Evolutionary conservation across 345 rosid species (phyloP).

Genomic region (Hypericum perforatum): DNA sequence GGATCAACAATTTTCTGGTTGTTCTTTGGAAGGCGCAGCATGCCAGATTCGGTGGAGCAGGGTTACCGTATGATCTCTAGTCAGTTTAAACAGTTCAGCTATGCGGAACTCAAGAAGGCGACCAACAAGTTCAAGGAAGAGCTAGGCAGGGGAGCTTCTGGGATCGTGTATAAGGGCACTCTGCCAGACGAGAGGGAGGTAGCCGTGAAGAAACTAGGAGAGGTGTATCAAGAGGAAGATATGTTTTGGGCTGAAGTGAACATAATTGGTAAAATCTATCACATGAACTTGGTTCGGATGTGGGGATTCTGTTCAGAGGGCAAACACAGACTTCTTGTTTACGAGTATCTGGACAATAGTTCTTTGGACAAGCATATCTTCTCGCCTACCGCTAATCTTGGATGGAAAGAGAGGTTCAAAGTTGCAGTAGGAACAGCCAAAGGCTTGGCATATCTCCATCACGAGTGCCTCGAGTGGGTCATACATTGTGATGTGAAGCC

Average conservation of each 20-base stretch:
- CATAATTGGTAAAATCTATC: slow-evolving; percentile 4
- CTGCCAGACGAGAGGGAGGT: slow-evolving; percentile 1
- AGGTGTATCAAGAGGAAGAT: slow-evolving; percentile 8
- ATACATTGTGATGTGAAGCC: slow-evolving; percentile 13
- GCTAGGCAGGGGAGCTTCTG: slow-evolving; percentile 10
- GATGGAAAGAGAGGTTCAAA: slow-evolving; percentile 5
- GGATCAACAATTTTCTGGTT: slow-evolving; percentile 15
- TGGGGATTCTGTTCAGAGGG: slow-evolving; percentile 11
- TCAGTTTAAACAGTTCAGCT: slow-evolving; percentile 15
- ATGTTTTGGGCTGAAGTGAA: slow-evolving; percentile 9
- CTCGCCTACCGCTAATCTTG: neutral
- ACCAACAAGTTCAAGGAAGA: slow-evolving; percentile 9
- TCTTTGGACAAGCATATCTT: slow-evolving; percentile 2
- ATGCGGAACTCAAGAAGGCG: slow-evolving; percentile 7
- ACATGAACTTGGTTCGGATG: slow-evolving; percentile 9
- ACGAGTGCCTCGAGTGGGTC: slow-evolving; percentile 13
- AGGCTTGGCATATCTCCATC: slow-evolving; percentile 11
- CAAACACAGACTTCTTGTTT: slow-evolving; percentile 9
- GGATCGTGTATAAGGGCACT: slow-evolving; percentile 7
- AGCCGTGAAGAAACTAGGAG: slow-evolving; percentile 6
- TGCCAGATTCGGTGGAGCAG: neutral
- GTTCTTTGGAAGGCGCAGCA: slow-evolving; percentile 15
- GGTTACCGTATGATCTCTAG: slow-evolving; percentile 13
- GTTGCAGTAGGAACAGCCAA: slow-evolving; percentile 10
- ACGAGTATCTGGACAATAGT: slow-evolving; percentile 9